Conservation (phyloP, 179 eudicot genomes). For the Beta corolliflora region DNA sequence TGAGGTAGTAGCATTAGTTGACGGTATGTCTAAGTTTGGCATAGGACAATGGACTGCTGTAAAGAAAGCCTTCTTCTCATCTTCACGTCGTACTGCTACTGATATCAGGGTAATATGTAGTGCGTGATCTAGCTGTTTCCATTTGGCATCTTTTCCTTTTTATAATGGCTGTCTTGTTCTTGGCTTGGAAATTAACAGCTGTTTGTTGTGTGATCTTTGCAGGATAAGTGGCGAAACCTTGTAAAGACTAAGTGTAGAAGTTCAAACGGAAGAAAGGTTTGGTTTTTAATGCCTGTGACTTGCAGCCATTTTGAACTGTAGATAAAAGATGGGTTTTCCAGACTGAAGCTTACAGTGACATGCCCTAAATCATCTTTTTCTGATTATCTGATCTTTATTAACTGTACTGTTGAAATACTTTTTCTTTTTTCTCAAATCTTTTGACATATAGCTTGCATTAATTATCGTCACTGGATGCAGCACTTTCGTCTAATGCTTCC, state of each 20-base stretch:
- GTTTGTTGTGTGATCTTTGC: slow-evolving; percentile 11
- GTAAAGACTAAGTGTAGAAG: slow-evolving; percentile 25
- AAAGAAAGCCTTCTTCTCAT: slow-evolving; percentile 11
- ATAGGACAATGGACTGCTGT: slow-evolving; percentile 31
- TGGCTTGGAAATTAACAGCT: slow-evolving; percentile 2
- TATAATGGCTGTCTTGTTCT: background rate
- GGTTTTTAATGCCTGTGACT: slow-evolving; percentile 11
- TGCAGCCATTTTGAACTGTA: background rate
- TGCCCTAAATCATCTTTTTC: background rate
- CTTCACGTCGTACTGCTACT: slow-evolving; percentile 22
- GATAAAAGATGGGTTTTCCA: background rate
- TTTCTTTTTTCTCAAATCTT: background rate
- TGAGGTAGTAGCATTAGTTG: slow-evolving; percentile 27
- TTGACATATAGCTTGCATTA: background rate
- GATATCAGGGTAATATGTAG: slow-evolving; percentile 27
- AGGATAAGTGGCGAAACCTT: slow-evolving; percentile 35
- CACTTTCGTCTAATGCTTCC: background rate
- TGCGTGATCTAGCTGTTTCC: background rate
- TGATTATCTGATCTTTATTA: background rate
- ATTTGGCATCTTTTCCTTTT: slow-evolving; percentile 3
- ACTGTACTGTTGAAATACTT: background rate
- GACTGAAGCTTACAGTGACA: background rate
- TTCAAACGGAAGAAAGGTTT: slow-evolving; percentile 18
- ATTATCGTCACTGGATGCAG: background rate
- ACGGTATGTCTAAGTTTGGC: slow-evolving; percentile 25